A percentile compares a stretch with the other conserved stretches of the same genome.
phyloP scores from a whole-genome alignment of 2,329 filamentous ascomycete genomes.

The Fusarium goolgardi region DNA sequence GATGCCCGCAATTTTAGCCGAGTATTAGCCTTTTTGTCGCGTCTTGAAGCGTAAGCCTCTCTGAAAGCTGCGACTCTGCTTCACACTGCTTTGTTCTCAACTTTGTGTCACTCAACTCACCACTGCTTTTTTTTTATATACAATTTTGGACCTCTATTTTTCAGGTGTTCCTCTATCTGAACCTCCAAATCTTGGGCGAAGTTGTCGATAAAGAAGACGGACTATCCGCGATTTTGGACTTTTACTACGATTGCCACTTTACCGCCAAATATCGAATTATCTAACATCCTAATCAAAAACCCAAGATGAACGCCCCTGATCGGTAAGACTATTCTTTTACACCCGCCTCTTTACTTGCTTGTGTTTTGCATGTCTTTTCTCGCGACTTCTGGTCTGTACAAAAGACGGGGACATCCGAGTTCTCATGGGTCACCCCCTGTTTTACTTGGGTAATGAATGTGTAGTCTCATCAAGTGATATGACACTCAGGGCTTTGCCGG shows the following conservation, averaged over 20 bases:
- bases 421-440: background rate
- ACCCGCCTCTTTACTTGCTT: background rate
- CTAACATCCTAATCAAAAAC: constrained; percentile 8
- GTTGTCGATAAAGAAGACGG: constrained; percentile 3
- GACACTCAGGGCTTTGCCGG: background rate
- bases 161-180: background rate
- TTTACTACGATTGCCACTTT: constrained; percentile 35
- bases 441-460: background rate
- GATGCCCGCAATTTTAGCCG: constrained; percentile 38
- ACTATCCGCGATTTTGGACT: constrained; percentile 3
- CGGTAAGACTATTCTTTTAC: constrained; percentile 56
- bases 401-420: background rate
- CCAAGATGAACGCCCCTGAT: constrained; percentile 67
- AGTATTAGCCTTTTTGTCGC: constrained; percentile 46
- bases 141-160: constrained; percentile 11
- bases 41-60: constrained; percentile 24
- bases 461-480: background rate
- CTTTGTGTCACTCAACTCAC: constrained; percentile 7
- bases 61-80: constrained; percentile 24
- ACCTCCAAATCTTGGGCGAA: background rate
- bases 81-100: constrained; percentile 31
- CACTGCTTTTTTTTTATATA: background rate
- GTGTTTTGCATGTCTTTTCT: background rate
- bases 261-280: constrained; percentile 32
- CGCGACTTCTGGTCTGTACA: background rate